Base-by-base conservation (phyloP, 371 early-diverging fungal species). In the Haplosporangium sp. region DNA sequence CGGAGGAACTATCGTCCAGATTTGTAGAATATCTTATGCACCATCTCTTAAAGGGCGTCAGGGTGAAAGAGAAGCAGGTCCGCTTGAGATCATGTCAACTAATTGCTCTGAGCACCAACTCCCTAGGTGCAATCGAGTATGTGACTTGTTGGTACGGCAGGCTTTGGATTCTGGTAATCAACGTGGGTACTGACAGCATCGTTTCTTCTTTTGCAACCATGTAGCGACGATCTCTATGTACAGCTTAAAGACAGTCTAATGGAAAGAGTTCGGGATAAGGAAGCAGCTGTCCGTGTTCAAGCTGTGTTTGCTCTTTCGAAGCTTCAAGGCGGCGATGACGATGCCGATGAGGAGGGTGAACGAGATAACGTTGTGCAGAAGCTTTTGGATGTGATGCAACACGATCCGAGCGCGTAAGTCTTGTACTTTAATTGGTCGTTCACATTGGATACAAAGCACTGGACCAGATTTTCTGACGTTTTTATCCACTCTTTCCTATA, bases 1-100 rank as follows among this genome's bases (percentile, higher is more conserved):
- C 65, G 13, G 93, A 90, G 46, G 89, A 90, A 0, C 71, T 93
- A 51, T 87, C 91, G 9, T 89, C 91, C 12, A 84, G 92, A 51
- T 94, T 95, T 80, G 90, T 90, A 14, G 92, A 92, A 73, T 76
- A 80, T 23, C 69, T 95, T 21, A 79, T 95, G 71, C 82, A 76
- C 48, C 88, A 94, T 73, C 74, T 95, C 41, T 72, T 93, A 42
- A 88, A 85, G 62, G 96, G 96, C 7, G 86, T 94, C 69, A 82
- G 81, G 12, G 92, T 92, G 37, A 92, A 91, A 62, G 91, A 91
- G 66, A 91, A 91, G 64, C 80, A 77, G 14, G 91, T 95, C 3
- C 88, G 96, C n/a, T 69, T 88, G 56, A 88, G 96, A 6, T 89
- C 90, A 64, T 93, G 93, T 73, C 93, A 95, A 72, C 83, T 95